Evolutionary conservation across 768 basidiomycete species (phyloP), one percentile per base, ranked within the genome.

Genomic region (Amanita molliuscula): DNA sequence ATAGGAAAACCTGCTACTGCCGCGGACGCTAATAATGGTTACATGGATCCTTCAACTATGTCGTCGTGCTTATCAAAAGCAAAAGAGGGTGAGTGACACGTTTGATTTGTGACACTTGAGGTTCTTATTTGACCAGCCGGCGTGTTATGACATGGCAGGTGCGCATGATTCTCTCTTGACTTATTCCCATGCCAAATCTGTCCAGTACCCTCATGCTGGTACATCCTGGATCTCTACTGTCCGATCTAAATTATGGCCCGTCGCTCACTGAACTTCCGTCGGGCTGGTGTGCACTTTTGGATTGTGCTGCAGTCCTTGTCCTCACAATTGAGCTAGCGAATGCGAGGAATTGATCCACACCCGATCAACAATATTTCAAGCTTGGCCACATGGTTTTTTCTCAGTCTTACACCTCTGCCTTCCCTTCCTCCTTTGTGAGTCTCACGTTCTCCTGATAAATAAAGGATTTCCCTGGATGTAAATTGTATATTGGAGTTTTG

Each of bases 1-100:
- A 84, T 89, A 57, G 85, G 84, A 3, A 89, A 89, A 63, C 85
- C 84, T 1, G 79, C 77, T 1, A 66, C 60, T 10, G 49, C 70
- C 0, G 56, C 65, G 6, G 77, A 79, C 47, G 80, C 82, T 2
- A 72, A 53, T 53, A 83, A 76, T 54, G 80, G 82, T 6, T 87
- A 75, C 64, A 80, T 89, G 56, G 67, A 65, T 29, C 70, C 82
- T 1, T 62, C 71, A 1, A 75, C 74, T 13, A 68, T 89, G 16
- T 74, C 79, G 0, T 61, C 63, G 2, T 89, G 88, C 59, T 66
- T 88, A 26, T 56, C 70, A 15, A 67, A 80, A 61, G 87, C 82
- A 0, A 75, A 50, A 42, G 13, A 41, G 42, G 31, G 42, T 49
- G 25, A 42, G 42, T 40, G 33, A 23, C 11, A 3, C 31, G 28